A percentile compares a stretch with the other conserved stretches of the same genome.
Conservation (phyloP, 108 stramenopile species). For the Cylindrotheca fusiformis region DNA sequence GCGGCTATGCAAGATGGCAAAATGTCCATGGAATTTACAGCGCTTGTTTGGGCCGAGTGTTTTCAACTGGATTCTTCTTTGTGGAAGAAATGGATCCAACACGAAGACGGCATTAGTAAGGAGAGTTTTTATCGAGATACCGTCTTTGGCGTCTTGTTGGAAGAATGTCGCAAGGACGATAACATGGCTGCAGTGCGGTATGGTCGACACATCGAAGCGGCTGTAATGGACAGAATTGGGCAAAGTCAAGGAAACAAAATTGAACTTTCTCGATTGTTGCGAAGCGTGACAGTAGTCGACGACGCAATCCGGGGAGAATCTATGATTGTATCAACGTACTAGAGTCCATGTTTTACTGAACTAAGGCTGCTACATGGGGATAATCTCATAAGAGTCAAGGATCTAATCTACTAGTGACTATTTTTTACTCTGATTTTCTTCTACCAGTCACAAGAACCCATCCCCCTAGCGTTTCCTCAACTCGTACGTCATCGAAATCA, state of each 20-base stretch:
- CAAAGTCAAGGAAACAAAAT: conserved; percentile 12
- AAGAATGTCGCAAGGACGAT: conserved; percentile 28
- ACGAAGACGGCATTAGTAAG: conserved; percentile 7
- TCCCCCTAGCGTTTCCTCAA: conserved; percentile 42
- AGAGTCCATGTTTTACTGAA: too few species aligned
- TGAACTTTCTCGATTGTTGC: conserved; percentile 22
- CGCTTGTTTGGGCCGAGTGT: conserved; percentile 29
- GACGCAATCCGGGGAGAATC: conserved; percentile 26
- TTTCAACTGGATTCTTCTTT: conserved; percentile 15
- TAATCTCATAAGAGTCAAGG: too few species aligned
- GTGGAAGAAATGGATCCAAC: conserved; percentile 27
- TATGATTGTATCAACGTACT: conserved; percentile 23
- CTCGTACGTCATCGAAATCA: conserved; percentile 61
- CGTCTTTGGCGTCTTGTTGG: conserved; percentile 32
- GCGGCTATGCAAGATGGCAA: conserved; percentile 21
- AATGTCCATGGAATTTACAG: conserved; percentile 1
- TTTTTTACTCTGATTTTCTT: too few species aligned
- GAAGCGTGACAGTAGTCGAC: conserved; percentile 12
- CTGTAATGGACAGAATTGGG: conserved; percentile 20
- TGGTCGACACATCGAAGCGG: conserved; percentile 26
- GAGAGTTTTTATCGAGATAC: conserved; percentile 6
- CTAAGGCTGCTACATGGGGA: not conserved
- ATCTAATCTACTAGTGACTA: too few species aligned
- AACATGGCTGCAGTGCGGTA: conserved; percentile 24
- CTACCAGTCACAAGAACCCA: conserved; percentile 81